Evolutionary conservation across 1,284 basidiomycete species (phyloP).

Genomic region (Cutaneotrichosporon sp.): DNA sequence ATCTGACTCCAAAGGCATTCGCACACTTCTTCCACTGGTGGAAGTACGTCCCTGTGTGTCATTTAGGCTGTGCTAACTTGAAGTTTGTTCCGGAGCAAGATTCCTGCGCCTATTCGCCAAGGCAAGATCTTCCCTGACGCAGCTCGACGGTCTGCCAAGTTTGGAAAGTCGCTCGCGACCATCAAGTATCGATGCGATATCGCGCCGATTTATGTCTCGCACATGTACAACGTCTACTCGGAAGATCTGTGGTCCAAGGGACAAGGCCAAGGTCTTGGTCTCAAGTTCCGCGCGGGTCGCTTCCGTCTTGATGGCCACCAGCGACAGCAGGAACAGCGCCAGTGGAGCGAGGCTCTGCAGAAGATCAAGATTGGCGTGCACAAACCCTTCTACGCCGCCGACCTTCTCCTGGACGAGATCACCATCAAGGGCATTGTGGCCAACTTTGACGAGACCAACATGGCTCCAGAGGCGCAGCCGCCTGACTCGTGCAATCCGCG

Average conservation of each 20-base stretch:
- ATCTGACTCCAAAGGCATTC: constrained; percentile 81
- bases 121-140: constrained; percentile 71
- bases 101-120: constrained; percentile 81
- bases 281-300: constrained; percentile 73
- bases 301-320: constrained; percentile 92
- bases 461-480: background rate
- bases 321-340: constrained; percentile 67
- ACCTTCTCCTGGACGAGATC: constrained; percentile 72
- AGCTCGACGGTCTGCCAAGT: constrained; percentile 75
- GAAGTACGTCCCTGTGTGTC: constrained; percentile 31
- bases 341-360: constrained; percentile 39
- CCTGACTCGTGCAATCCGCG: background rate
- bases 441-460: constrained; percentile 61
- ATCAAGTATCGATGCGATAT: constrained; percentile 85
- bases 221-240: constrained; percentile 77
- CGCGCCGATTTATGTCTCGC: constrained; percentile 74
- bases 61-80: background rate
- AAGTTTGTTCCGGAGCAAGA: constrained; percentile 66
- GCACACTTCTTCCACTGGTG: constrained; percentile 93
- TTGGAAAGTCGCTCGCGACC: constrained; percentile 81
- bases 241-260: constrained; percentile 71
- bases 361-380: constrained; percentile 48
- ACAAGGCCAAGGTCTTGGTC: constrained; percentile 63
- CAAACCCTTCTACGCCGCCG: constrained; percentile 90
- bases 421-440: constrained; percentile 75